phyloP scores from a whole-genome alignment of 202 grass and related monocot species.

The Schoenoplectus tabernaemontani region DNA sequence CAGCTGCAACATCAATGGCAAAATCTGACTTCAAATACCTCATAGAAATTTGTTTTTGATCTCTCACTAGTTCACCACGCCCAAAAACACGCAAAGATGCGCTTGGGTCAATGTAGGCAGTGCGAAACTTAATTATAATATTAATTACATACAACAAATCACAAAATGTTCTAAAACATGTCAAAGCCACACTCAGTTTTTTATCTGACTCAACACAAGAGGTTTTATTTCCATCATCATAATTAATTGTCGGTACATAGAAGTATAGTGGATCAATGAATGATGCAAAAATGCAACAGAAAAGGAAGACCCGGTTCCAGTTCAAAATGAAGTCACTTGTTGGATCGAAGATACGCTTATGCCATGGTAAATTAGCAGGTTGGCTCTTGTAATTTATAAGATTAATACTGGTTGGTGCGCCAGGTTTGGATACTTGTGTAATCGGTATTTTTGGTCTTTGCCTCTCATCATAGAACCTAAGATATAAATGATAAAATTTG shows the following conservation, averaged over 20 bases:
- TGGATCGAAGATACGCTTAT: slow-evolving; percentile 59
- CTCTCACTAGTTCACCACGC: slow-evolving; percentile 69
- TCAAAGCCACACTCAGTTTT: slow-evolving; percentile 48
- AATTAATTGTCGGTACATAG: slow-evolving; percentile 61
- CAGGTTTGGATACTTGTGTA: slow-evolving; percentile 35
- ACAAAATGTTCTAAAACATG: slow-evolving; percentile 52
- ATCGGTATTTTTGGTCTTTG: slow-evolving; percentile 45
- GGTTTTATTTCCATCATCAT: not conserved
- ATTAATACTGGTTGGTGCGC: not conserved
- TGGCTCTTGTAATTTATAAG: slow-evolving; percentile 18
- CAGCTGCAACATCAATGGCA: slow-evolving; percentile 53
- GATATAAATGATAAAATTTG: not conserved
- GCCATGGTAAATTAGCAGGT: slow-evolving; percentile 42
- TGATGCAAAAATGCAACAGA: slow-evolving; percentile 57
- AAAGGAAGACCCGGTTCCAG: slow-evolving; percentile 78
- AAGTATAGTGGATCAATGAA: slow-evolving; percentile 95
- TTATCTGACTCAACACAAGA: slow-evolving; percentile 52
- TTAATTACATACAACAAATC: slow-evolving; percentile 74
- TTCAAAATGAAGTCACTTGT: slow-evolving; percentile 61
- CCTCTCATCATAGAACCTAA: slow-evolving; percentile 73
- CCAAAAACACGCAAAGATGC: slow-evolving; percentile 70
- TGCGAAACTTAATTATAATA: slow-evolving; percentile 83
- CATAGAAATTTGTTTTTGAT: slow-evolving; percentile 71
- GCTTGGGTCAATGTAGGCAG: slow-evolving; percentile 64
- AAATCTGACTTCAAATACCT: slow-evolving; percentile 86